These are phyloP conservation scores for Hapsidospora chrysogenum DNA, from an alignment of 495 filamentous ascomycete genomes.

Conservation along the genomic window DNA sequence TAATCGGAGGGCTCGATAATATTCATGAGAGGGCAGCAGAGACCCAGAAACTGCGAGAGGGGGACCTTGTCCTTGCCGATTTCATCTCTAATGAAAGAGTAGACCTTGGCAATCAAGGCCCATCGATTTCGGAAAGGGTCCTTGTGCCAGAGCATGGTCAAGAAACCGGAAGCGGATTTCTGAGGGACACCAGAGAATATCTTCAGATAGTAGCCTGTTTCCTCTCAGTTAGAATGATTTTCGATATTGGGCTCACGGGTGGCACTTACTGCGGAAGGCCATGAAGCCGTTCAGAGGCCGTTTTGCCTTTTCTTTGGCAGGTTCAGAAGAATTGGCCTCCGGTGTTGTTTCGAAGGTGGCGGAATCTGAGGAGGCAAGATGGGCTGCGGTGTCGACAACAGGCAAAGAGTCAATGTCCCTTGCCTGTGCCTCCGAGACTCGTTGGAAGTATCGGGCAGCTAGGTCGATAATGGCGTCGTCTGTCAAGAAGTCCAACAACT, in stretches of 20 bases:
- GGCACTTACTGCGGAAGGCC: slow-evolving; percentile 27
- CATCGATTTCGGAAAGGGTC: slow-evolving; percentile 2
- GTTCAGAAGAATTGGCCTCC: neutral
- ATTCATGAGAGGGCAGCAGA: neutral
- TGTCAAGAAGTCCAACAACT: neutral
- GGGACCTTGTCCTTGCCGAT: neutral
- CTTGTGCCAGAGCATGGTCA: slow-evolving; percentile 2
- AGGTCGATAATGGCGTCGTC: neutral
- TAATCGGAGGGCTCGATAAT: neutral
- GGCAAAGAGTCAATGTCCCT: neutral
- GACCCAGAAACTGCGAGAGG: neutral
- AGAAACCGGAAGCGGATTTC: slow-evolving; percentile 21
- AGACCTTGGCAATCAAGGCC: slow-evolving; percentile 5
- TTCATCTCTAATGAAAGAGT: slow-evolving; percentile 4
- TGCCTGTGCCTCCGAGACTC: neutral
- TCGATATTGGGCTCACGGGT: neutral
- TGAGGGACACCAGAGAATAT: slow-evolving; percentile 23
- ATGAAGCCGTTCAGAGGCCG: slow-evolving; percentile 30
- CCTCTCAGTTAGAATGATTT: slow-evolving; percentile 11
- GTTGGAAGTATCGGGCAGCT: neutral
- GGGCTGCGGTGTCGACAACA: neutral
- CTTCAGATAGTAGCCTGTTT: slow-evolving; percentile 14
- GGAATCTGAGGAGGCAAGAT: neutral
- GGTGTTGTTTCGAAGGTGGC: neutral
- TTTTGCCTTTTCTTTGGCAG: neutral